Base-by-base conservation (phyloP, 768 basidiomycete genomes). In the Favolaschia claudopus region DNA sequence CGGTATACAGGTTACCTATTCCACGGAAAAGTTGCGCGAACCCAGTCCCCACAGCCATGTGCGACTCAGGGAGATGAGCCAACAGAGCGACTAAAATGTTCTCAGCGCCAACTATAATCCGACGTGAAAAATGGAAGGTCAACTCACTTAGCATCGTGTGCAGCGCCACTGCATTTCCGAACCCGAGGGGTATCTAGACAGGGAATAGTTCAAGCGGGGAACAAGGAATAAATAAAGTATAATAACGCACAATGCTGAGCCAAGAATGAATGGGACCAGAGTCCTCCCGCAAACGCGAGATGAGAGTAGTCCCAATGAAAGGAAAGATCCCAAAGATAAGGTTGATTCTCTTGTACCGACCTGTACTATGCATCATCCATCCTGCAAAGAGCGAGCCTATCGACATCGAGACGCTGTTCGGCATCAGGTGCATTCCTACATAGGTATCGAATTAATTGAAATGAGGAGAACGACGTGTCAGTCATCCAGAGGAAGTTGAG, bases 11-110 rank as follows among this genome's bases (percentile, higher is more conserved):
- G n/a, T n/a, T n/a, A 85, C 88, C 89, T 60, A 89, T 72, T 4
- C 89, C 88, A 5, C 89, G 79, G 70, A 89, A 87, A 7, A 89
- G 73, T 56, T 87, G 86, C 13, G 79, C 83, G 62, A 90, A 90
- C 0, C 89, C 89, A 8, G 88, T 89, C 1, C 85, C 88, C 3
- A 89, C 80, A 15, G 89, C 87, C 76, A 89, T 85, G 24, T 79
- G 79, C 4, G 84, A 82, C 55, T 83, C 87, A 86, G 87, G 86
- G 8, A 90, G 69, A 67, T 88, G 84, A 0, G 84, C 84, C 4
- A 91, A 42, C 15, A 63, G 25, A 6, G 62, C 62, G 47, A 63
- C 62, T 63, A 38, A 13, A 10, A 45, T 10, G 27, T n/a, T n/a
- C n/a, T n/a, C n/a, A n/a, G n/a, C n/a, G n/a, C 15, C 8, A n/a